Base-by-base conservation (phyloP, 169 alveolate species). In the Amoebophrya sp. region DNA sequence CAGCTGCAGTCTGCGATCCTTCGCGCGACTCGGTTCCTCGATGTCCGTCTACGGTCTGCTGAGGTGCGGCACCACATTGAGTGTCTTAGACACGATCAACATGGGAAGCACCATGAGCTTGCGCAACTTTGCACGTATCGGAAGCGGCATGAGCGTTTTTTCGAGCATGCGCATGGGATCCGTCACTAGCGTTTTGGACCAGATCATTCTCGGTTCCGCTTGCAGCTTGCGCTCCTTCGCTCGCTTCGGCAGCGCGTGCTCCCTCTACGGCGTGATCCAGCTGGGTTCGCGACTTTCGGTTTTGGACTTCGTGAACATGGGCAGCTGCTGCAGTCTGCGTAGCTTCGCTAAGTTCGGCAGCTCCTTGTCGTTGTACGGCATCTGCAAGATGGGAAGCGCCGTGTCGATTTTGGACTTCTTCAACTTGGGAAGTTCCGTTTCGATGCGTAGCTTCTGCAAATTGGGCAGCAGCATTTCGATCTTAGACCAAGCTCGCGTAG, bases 171-270 rank as follows among this genome's bases (percentile, higher is more conserved):
- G 90, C 34, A 36, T 26, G 38, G 93, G 41, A 29, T 23, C 36
- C 2, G n/a, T n/a, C n/a, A n/a, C 40, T 76, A 53, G 36, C 24
- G 90, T 24, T 14, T 78, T 78, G 55, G 93, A 92, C 90, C 89
- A 40, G 12, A 92, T 77, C 0, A 41, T 36, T 0, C 12, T 38
- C n/a, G 91, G 83, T 34, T 41, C 83, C 39, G 1, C 33, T 33
- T 41, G 55, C 47, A 12, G 53, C 55, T 0, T 41, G 40, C 90
- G 83, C 34, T 0, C 78, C 53, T 33, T 34, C 24, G 91, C 89
- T 29, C 65, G 89, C 12, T n/a, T 78, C 14, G 93, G 47, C 12
- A 34, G 55, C 10, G 89, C 54, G n/a, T n/a, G n/a, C n/a, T n/a
- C n/a, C n/a, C n/a, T n/a, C n/a, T n/a, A n/a, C n/a, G n/a, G n/a